Conservation (phyloP, 495 filamentous ascomycete species). For the Xylaria sp. region DNA sequence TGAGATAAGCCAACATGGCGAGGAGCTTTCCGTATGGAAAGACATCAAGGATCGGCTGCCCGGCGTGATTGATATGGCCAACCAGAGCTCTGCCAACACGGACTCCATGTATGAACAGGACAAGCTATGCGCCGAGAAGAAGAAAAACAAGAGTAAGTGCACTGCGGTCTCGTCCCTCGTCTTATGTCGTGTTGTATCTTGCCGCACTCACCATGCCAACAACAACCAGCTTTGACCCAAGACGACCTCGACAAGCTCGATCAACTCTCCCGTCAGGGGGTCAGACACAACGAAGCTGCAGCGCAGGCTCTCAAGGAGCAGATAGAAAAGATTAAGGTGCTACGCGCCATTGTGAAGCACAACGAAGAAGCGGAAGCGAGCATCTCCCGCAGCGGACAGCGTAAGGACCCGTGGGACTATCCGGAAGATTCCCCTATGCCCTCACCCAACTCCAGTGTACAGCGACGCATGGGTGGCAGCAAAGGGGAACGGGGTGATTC, state of each 20-base stretch:
- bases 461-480: slow-evolving; percentile 45
- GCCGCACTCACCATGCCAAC: slow-evolving; percentile 3
- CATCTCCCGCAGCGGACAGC: slow-evolving; percentile 42
- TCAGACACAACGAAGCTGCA: slow-evolving; percentile 48
- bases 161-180: background rate
- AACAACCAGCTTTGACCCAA: slow-evolving; percentile 28
- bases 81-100: slow-evolving; percentile 50
- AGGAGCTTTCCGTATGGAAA: slow-evolving; percentile 55
- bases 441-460: slow-evolving; percentile 59
- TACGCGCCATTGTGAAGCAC: slow-evolving; percentile 55
- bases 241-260: slow-evolving; percentile 50
- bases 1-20: slow-evolving; percentile 52
- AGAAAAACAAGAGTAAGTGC: slow-evolving; percentile 39
- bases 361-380: slow-evolving; percentile 67
- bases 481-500: slow-evolving; percentile 57
- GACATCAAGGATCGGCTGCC: slow-evolving; percentile 53
- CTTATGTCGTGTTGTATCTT: slow-evolving; percentile 16
- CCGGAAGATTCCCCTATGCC: slow-evolving; percentile 74
- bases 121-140: slow-evolving; percentile 51
- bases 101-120: slow-evolving; percentile 51
- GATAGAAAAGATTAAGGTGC: slow-evolving; percentile 54
- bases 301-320: slow-evolving; percentile 46
- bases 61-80: slow-evolving; percentile 47
- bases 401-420: slow-evolving; percentile 66
- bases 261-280: slow-evolving; percentile 48